Base-by-base conservation (phyloP, 1,139 yeast species). In the Hyphopichia burtonii region DNA sequence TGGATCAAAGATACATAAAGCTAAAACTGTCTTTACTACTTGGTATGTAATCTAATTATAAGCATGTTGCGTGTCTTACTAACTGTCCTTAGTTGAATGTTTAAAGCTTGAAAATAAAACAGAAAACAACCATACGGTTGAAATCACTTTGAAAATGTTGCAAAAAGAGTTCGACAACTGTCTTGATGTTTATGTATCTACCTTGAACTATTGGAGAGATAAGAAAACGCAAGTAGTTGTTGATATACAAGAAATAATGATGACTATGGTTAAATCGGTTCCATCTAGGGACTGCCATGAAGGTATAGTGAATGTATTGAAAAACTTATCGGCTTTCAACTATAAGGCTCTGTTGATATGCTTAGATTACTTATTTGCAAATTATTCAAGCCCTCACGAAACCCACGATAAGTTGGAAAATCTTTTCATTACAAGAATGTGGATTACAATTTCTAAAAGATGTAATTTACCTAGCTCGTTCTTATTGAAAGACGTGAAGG, bases 191-290 rank as follows among this genome's bases (percentile, higher is more conserved):
- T 48, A 46, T 30, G 22, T 38, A 16, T 31, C 46, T 3, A 36
- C 38, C 14, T 38, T 42, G 28, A 50, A 48, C 30, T 25, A 40
- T 4, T 22, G 37, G 12, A 38, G 36, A 8, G 17, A 30, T 16
- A 35, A 32, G 5, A 23, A 23, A n/a, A n/a, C n/a, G n/a, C n/a
- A n/a, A n/a, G n/a, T n/a, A n/a, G n/a, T n/a, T n/a, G n/a, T n/a
- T n/a, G n/a, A n/a, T n/a, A 28, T 12, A n/a, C 31, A 14, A 9
- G 40, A 41, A 18, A 16, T 41, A 2, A 48, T 63, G 2, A 62
- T 62, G 59, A 56, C 55, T 27, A 50, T 62, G 55, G 49, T 63
- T 0, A 52, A 54, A 48, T 46, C 59, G 1, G 48, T 60, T 2
- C 45, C 55, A 1, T 36, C 53, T 0, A 34, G 37, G 1, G 20